phyloP scores from a whole-genome alignment of 208 protist species.

The Zelonia costaricensis region DNA sequence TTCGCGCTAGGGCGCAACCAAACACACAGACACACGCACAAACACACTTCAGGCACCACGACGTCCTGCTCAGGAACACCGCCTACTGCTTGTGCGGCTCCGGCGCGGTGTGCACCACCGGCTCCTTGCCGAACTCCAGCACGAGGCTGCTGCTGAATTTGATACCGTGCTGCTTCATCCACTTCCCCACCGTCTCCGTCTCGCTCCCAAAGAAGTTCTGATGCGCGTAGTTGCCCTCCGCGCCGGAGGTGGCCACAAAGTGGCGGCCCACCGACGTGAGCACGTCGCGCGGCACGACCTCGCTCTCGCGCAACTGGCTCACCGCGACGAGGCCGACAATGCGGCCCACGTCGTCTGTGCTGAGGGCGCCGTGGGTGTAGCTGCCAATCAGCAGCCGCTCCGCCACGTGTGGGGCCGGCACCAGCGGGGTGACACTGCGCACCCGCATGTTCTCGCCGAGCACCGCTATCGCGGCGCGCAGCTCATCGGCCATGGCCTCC shows the following conservation, averaged over 20 bases:
- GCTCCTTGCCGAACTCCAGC: slow-evolving; percentile 88
- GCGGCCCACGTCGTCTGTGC: slow-evolving; percentile 59
- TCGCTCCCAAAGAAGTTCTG: slow-evolving; percentile 80
- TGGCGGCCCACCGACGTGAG: slow-evolving; percentile 71
- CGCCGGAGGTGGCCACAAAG: slow-evolving; percentile 81
- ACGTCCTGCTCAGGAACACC: no score
- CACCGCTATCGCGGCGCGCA: slow-evolving; percentile 66
- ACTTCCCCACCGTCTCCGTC: slow-evolving; percentile 78
- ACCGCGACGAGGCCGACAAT: slow-evolving; percentile 81
- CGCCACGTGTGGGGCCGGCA: slow-evolving; percentile 40
- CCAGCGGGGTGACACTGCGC: slow-evolving; percentile 52
- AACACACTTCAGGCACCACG: no score
- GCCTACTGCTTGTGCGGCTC: slow-evolving; percentile 20
- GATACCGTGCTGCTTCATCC: slow-evolving; percentile 77
- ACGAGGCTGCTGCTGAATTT: slow-evolving; percentile 80
- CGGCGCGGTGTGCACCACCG: slow-evolving; percentile 66
- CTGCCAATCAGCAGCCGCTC: slow-evolving; percentile 65
- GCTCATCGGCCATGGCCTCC: slow-evolving; percentile 37
- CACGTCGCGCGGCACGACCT: slow-evolving; percentile 37
- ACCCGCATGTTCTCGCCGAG: slow-evolving; percentile 87
- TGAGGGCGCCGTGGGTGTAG: slow-evolving; percentile 79
- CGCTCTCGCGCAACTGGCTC: slow-evolving; percentile 35
- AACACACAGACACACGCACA: no score
- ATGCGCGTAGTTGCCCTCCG: slow-evolving; percentile 74
- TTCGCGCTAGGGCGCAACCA: no score